A percentile compares a stretch with the other conserved stretches of the same genome.
These are phyloP conservation scores for Fraxinus paxiana DNA, from an alignment of 305 asterid genomes.

Conservation along the genomic window DNA sequence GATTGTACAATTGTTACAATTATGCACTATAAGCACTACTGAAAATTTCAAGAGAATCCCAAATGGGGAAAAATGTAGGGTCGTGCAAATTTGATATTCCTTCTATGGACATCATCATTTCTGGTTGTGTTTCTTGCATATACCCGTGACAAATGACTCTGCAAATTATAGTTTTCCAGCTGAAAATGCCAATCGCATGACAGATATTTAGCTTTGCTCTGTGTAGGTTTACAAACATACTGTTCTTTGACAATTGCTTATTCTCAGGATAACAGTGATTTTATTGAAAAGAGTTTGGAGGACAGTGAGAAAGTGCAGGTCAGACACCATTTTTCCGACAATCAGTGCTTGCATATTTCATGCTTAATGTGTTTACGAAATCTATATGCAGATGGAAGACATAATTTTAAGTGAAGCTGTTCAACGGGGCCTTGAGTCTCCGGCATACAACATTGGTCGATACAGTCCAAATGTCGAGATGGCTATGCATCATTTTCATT, in stretches of 20 bases:
- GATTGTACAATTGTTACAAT: background rate
- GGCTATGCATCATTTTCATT: conserved; percentile 89
- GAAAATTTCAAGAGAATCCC: background rate
- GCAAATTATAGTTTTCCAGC: background rate
- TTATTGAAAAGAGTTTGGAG: conserved; percentile 47
- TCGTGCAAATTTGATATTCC: background rate
- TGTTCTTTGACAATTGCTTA: background rate
- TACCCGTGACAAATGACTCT: background rate
- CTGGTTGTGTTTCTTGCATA: background rate
- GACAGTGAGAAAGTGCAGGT: conserved; percentile 83
- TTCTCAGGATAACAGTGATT: conserved; percentile 46
- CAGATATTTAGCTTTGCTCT: background rate
- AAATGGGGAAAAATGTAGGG: background rate
- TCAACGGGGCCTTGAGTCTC: conserved; percentile 78
- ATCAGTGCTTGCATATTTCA: background rate
- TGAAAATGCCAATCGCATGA: background rate
- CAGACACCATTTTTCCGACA: background rate
- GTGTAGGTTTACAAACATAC: background rate
- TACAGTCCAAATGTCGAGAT: conserved; percentile 73
- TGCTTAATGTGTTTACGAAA: conserved; percentile 1
- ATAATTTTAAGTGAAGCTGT: conserved; percentile 49
- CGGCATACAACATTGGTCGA: conserved; percentile 59
- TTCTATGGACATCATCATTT: background rate
- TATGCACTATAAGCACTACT: background rate
- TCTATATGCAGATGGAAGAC: conserved; percentile 57